Conservation (phyloP, 2,329 filamentous ascomycete species). For the Plenodomus lindquistii region DNA sequence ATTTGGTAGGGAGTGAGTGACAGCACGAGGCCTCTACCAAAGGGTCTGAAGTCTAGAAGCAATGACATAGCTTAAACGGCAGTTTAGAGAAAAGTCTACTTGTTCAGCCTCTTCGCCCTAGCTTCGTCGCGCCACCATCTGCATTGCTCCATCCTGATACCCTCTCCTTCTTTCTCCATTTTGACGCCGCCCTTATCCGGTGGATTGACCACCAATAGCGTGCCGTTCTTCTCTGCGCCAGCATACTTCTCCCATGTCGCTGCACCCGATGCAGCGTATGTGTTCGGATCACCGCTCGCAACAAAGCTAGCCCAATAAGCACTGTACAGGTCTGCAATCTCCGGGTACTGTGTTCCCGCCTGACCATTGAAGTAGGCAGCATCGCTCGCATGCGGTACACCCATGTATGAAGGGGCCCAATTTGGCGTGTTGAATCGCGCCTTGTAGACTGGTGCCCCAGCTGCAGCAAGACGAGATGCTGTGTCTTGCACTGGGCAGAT, state of each 20-base stretch:
- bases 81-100: constrained; percentile 14
- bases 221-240: constrained; percentile 3
- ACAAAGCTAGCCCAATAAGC: constrained; percentile 44
- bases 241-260: constrained; percentile 37
- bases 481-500: constrained; percentile 44
- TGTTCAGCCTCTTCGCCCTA: constrained; percentile 35
- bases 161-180: constrained; percentile 28
- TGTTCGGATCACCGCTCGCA: constrained; percentile 42
- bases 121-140: constrained; percentile 39
- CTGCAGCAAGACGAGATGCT: constrained; percentile 24
- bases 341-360: constrained; percentile 29
- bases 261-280: constrained; percentile 19
- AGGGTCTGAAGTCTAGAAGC: too few species aligned
- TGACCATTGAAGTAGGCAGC: constrained; percentile 37
- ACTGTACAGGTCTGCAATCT: constrained; percentile 37
- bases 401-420: constrained; percentile 24
- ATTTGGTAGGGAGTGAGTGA: too few species aligned
- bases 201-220: constrained; percentile 30
- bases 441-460: constrained; percentile 37
- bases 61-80: too few species aligned
- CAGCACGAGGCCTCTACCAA: too few species aligned
- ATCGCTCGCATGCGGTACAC: constrained; percentile 41
- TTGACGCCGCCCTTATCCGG: constrained; percentile 21
- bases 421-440: constrained; percentile 44
- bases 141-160: constrained; percentile 33